phyloP scores from a whole-genome alignment of 441 rosid species.

The Erysimum pusillum region DNA sequence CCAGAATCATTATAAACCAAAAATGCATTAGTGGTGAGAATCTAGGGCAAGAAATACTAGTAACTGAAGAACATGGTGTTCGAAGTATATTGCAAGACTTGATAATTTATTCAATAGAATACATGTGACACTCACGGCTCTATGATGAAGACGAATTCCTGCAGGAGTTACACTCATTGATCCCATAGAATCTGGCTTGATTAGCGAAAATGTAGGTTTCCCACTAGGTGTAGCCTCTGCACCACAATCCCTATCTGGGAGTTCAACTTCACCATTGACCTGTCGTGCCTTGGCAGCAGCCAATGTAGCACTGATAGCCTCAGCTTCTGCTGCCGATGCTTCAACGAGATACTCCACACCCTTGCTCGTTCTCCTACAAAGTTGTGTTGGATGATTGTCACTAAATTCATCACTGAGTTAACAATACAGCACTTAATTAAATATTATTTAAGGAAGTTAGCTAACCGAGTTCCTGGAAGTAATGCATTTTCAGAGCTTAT shows the following conservation, averaged over 20 bases:
- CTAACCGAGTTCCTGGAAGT: constrained; percentile 84
- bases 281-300: constrained; percentile 99
- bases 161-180: constrained; percentile 66
- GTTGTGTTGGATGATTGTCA: constrained; percentile 32
- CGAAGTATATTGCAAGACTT: constrained; percentile 25
- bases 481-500: constrained; percentile 94
- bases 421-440: constrained; percentile 17
- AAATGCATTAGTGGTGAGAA: constrained; percentile 21
- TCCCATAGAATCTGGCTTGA: constrained; percentile 84
- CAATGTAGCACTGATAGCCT: constrained; percentile 94
- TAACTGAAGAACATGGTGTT: constrained; percentile 27
- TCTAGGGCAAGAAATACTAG: constrained; percentile 13
- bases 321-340: constrained; percentile 99
- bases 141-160: constrained; percentile 95
- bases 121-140: constrained; percentile 76
- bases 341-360: constrained; percentile 98
- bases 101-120: constrained; percentile 22
- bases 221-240: constrained; percentile 98
- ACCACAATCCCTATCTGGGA: constrained; percentile 85
- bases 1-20: constrained; percentile 41
- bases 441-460: constrained; percentile 25
- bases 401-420: constrained; percentile 21
- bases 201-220: constrained; percentile 68
- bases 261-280: constrained; percentile 92
- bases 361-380: constrained; percentile 81